phyloP scores from a whole-genome alignment of 2,329 filamentous ascomycete genomes.

The Colletotrichum plurivorum region DNA sequence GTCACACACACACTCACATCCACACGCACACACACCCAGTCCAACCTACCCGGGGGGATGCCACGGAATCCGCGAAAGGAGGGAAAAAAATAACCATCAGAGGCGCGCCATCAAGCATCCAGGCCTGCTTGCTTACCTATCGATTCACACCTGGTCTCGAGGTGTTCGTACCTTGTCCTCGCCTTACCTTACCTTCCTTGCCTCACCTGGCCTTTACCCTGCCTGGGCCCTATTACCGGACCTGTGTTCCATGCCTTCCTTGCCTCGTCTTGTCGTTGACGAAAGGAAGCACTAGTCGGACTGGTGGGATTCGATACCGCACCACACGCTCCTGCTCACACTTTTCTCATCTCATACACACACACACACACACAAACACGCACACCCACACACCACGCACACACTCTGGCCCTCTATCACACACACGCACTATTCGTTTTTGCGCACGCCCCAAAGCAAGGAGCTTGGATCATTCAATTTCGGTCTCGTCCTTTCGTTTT shows the following conservation, averaged over 20 bases:
- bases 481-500: constrained; percentile 12
- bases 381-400: not conserved
- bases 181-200: not conserved
- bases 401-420: not conserved
- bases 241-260: constrained; percentile 1
- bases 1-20: no score
- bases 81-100: constrained; percentile 19
- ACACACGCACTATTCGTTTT: not conserved
- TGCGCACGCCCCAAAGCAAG: constrained; percentile 28
- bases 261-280: constrained; percentile 11
- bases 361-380: not conserved
- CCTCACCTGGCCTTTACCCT: constrained; percentile 6
- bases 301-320: constrained; percentile 15
- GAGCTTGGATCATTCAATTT: constrained; percentile 39
- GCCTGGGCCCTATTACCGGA: no score
- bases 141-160: no score
- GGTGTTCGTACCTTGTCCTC: constrained; percentile 13
- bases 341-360: constrained; percentile 9
- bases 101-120: constrained; percentile 10
- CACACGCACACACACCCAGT: no score
- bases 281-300: constrained; percentile 17
- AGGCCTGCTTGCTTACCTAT: constrained; percentile 5
- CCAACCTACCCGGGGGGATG: no score
- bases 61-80: not conserved
- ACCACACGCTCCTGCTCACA: not conserved